A percentile compares a stretch with the other conserved stretches of the same genome.
Evolutionary conservation across 2,329 filamentous ascomycete genomes (phyloP).

Genomic region (Lasiodiplodia theobromae): DNA sequence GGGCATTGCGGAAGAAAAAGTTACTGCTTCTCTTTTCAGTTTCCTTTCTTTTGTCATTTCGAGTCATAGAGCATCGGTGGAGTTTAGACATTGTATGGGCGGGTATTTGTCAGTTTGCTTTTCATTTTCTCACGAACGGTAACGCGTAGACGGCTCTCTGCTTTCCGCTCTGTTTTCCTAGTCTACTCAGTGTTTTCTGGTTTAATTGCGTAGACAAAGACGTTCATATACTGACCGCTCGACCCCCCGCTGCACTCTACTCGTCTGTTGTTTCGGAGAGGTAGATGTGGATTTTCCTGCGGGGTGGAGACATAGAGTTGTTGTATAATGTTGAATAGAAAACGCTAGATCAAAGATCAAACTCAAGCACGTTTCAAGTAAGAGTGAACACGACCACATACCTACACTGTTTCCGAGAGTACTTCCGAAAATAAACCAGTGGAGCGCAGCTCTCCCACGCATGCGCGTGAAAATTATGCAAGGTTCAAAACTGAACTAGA

Average conservation of each 20-base stretch:
- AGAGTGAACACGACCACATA: neutral
- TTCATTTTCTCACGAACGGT: constrained; percentile 13
- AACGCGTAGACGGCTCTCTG: constrained; percentile 27
- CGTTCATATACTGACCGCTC: constrained; percentile 2
- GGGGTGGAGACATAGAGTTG: neutral
- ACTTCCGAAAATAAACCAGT: neutral
- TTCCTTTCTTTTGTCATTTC: constrained; percentile 1
- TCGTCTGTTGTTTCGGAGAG: neutral
- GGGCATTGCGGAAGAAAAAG: constrained; percentile 19
- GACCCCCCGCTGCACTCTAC: neutral
- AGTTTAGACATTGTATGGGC: neutral
- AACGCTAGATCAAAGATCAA: neutral
- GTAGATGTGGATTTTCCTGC: neutral
- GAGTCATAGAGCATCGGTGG: constrained; percentile 22
- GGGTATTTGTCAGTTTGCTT: neutral
- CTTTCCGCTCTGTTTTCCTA: constrained; percentile 1
- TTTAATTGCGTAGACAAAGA: constrained; percentile 14
- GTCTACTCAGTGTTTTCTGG: neutral
- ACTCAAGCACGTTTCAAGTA: neutral
- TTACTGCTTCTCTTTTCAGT: constrained; percentile 5
- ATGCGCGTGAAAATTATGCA: no score
- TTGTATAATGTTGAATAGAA: constrained; percentile 21
- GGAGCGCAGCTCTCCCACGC: neutral
- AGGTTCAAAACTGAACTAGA: no score
- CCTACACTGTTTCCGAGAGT: neutral